Evolutionary conservation across 306 rosid genomes (phyloP).

Genomic region (Lagenaria siceraria): DNA sequence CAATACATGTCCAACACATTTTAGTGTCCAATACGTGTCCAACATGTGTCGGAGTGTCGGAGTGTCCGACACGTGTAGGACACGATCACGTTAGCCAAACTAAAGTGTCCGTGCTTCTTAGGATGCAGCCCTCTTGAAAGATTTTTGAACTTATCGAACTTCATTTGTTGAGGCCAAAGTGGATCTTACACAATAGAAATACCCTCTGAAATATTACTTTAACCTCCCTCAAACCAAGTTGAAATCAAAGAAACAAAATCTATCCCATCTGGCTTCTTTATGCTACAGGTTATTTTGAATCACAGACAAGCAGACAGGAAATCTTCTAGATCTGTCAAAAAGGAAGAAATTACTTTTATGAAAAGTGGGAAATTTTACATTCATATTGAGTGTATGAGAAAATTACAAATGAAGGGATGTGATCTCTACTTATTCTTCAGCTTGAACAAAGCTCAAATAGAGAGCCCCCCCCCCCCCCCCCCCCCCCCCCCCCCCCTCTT

Average conservation of each 20-base stretch:
- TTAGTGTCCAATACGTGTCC: no score
- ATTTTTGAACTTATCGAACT: not conserved
- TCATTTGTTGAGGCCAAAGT: not conserved
- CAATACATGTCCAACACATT: no score
- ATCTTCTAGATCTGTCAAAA: conserved; percentile 6
- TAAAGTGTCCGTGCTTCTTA: no score
- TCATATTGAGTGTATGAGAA: not conserved
- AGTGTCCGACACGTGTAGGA: no score
- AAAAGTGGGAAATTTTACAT: not conserved
- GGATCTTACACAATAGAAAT: not conserved
- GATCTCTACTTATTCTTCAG: not conserved
- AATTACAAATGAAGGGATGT: not conserved
- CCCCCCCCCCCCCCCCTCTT: no score
- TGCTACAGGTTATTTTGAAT: not conserved
- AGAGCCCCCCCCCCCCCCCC: no score
- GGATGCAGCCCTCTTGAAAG: no score
- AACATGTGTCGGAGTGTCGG: no score
- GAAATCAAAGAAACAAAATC: not conserved
- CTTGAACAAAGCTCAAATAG: not conserved
- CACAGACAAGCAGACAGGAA: conserved; percentile 7
- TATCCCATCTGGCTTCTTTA: not conserved
- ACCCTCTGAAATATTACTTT: not conserved
- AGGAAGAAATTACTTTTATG: conserved; percentile 1
- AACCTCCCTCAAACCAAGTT: not conserved
- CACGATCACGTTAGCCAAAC: no score